Evolutionary conservation across 805 yeast species (phyloP), one percentile per base, ranked within the genome.

Genomic region (Myxozyma geophila): DNA sequence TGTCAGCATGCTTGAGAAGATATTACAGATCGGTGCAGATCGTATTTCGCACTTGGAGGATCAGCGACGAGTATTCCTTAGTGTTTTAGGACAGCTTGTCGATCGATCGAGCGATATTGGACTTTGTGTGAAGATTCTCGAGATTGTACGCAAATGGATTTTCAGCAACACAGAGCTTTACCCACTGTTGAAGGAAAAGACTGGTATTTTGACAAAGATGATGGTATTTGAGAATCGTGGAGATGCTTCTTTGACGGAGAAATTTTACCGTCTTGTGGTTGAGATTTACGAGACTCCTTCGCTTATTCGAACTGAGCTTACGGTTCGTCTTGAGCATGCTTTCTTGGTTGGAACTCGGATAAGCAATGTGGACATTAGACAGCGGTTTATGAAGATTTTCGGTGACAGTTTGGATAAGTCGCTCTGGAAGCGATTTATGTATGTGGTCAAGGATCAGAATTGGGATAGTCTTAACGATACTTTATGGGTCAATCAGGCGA

Each of bases 381-480:
- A 85, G 62, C 87, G 85, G 68, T 82, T 96, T 66, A 89, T 95
- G 95, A 74, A 82, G 0, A 89, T 95, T 60, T 77, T 95, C 72
- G 87, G 87, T 74, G 83, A 83, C 50, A 89, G 96, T 68, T 78
- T 95, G 65, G 97, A 92, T 65, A 82, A 80, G 56, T 92, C 89
- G 68, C 81, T 92, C 28, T 83, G 84, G 69, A 91, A 90, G 74
- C 81, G 99, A 62, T 78, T 95, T 41, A 86, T 87, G 67, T 96
- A 96, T 70, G 87, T 93, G 8, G 83, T 96, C n/a, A 80, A 93
- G 44, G 98, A 95, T 71, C 99, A 95, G 74, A 93, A 91, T 72
- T 95, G 99, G 99, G 99, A 95, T 73, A 88, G 84, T 68, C 78
- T 95, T 44, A 92, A 96, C 0, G 99, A 95, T 69, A 89, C 89